Evolutionary conservation across 139 green algal species (phyloP), one percentile per base, ranked within the genome.

Genomic region (Chlorella sp.): DNA sequence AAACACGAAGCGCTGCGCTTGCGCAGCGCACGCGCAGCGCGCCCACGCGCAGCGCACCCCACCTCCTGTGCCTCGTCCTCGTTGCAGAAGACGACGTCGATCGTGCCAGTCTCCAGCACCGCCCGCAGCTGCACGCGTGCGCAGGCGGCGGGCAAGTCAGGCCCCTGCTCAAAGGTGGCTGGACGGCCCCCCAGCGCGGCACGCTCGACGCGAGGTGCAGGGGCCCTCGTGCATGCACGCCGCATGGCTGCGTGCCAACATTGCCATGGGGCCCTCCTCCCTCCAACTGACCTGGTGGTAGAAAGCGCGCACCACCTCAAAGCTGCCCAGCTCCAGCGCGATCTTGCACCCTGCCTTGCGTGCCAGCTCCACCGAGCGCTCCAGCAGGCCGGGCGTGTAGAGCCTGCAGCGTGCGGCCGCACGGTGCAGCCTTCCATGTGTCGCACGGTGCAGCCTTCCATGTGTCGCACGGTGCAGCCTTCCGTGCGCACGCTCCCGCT

Each of bases 311-410:
- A 93, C 85, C 15, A 94, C 71, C 72, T 94, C 89, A 62, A 90
- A 94, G n/a, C 77, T 86, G 2, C 83, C 89, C 61, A 94, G 72
- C 63, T 94, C 88, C 56, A 93, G 64, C 0, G 86, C 85, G 33
- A 93, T 80, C 14, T 67, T 75, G 31, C 55, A 62, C 21, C 83
- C 81, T 2, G 65, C 84, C 3, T 41, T 25, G 4, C 33, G 35
- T 0, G 85, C 85, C 50, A 88, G 61, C 42, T 88, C 64, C 8
- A 87, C 25, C 3, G 72, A 73, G 38, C 60, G 51, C 59, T 89
- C 71, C 38, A 91, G 56, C 58, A 91, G 64, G 15, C 58, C 58
- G 2, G 36, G 23, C 51, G 33, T 65, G 71, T 93, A 93, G 4
- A 90, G 80, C n/a, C n/a, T n/a, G n/a, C n/a, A n/a, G n/a, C n/a